phyloP scores from a whole-genome alignment of 805 yeast genomes.

The Tetrapisispora nanseiensis region DNA sequence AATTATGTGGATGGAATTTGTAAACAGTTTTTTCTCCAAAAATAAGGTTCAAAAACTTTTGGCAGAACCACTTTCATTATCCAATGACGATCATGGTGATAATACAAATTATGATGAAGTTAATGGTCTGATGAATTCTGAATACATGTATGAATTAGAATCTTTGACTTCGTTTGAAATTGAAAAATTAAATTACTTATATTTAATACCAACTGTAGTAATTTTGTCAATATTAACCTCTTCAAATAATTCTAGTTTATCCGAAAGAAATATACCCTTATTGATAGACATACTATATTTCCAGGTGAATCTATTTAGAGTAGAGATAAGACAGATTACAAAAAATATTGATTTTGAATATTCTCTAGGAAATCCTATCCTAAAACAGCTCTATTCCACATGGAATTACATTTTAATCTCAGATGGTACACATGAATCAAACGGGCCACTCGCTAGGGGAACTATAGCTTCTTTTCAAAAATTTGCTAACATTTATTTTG shows the following conservation, averaged over 20 bases:
- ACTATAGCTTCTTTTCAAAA: background rate
- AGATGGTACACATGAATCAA: background rate
- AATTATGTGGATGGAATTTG: constrained; percentile 2
- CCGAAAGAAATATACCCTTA: background rate
- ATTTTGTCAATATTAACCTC: background rate
- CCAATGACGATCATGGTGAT: background rate
- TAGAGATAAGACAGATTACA: background rate
- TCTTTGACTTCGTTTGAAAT: background rate
- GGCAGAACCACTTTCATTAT: background rate
- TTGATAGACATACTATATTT: constrained; percentile 1
- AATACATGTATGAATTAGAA: background rate
- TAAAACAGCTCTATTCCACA: background rate
- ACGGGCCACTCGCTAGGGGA: background rate
- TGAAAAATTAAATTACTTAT: background rate
- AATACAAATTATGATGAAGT: background rate
- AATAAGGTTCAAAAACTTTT: background rate
- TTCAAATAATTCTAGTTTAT: background rate
- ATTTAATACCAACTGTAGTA: constrained; percentile 1
- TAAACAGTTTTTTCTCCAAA: background rate
- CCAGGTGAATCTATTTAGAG: background rate
- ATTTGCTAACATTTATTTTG: background rate
- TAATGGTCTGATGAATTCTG: background rate
- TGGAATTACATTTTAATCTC: constrained; percentile 2
- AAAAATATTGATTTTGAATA: background rate
- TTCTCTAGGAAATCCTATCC: background rate